phyloP scores from a whole-genome alignment of 805 yeast genomes.

The Kazachstania viticola region DNA sequence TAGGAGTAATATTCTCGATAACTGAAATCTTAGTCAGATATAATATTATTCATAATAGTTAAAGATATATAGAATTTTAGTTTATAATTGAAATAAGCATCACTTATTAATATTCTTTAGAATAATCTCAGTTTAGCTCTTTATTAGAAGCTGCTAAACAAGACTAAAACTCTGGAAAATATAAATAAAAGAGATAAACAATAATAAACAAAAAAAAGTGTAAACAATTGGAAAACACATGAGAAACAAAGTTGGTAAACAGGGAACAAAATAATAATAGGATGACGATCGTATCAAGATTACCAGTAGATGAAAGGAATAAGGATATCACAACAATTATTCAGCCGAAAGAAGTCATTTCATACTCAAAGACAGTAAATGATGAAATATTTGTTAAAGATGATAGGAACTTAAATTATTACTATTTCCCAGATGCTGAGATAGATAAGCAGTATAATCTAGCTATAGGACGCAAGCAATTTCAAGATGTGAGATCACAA shows the following conservation, averaged over 20 bases:
- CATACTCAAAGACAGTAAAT: constrained; percentile 48
- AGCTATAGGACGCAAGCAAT: constrained; percentile 52
- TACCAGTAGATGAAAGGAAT: constrained; percentile 2
- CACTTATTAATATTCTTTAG: too few relatives aligned
- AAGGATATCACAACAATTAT: constrained; percentile 45
- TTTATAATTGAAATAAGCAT: too few relatives aligned
- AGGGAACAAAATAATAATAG: too few relatives aligned
- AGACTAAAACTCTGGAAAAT: too few relatives aligned
- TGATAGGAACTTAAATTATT: constrained; percentile 49
- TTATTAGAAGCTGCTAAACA: too few relatives aligned
- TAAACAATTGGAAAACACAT: too few relatives aligned
- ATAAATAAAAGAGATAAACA: too few relatives aligned
- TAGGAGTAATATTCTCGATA: constrained; percentile 67
- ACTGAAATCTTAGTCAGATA: constrained; percentile 57
- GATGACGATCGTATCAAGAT: constrained; percentile 1
- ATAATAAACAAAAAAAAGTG: too few relatives aligned
- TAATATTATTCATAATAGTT: constrained; percentile 29
- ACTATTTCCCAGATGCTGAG: constrained; percentile 69
- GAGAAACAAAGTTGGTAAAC: too few relatives aligned
- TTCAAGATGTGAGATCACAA: constrained; percentile 40
- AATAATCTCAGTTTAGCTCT: too few relatives aligned
- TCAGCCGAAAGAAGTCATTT: constrained; percentile 74
- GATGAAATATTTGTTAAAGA: constrained; percentile 40
- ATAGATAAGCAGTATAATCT: constrained; percentile 49
- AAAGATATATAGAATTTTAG: too few relatives aligned